phyloP scores from a whole-genome alignment of 2,329 filamentous ascomycete species.

The Microsporum audouinii region DNA sequence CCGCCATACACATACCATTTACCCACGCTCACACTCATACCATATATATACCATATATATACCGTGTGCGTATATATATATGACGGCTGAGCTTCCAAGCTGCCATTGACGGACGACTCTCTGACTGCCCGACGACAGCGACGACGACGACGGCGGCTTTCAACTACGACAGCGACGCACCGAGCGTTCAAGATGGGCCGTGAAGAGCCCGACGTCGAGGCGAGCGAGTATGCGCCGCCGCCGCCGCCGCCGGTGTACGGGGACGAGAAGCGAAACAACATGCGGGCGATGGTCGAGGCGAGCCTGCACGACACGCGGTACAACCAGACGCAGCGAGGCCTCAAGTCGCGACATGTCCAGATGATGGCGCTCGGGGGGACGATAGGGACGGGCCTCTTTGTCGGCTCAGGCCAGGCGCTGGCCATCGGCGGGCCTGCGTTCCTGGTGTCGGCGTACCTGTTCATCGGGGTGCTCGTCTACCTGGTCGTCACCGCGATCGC shows the following conservation, averaged over 20 bases:
- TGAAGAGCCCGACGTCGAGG: background rate
- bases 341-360: slow-evolving; percentile 35
- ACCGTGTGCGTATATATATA: no score
- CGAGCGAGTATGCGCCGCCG: background rate
- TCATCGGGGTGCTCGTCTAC: slow-evolving; percentile 38
- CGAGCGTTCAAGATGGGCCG: background rate
- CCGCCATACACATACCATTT: no score
- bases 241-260: background rate
- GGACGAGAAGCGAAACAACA: slow-evolving; percentile 20
- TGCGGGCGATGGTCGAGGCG: slow-evolving; percentile 28
- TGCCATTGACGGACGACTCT: no score
- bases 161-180: no score
- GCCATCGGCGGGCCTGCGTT: slow-evolving; percentile 44
- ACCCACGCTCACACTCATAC: no score
- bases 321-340: slow-evolving; percentile 29
- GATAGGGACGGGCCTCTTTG: slow-evolving; percentile 43
- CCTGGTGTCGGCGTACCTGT: slow-evolving; percentile 41
- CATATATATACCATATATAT: no score
- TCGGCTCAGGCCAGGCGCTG: slow-evolving; percentile 43
- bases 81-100: no score
- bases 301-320: slow-evolving; percentile 34
- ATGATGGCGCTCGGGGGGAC: slow-evolving; percentile 27
- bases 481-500: slow-evolving; percentile 38
- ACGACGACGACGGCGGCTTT: no score
- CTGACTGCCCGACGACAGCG: no score